Evolutionary conservation across 2,329 filamentous ascomycete species (phyloP).

Genomic region (Aspergillus tamarii): DNA sequence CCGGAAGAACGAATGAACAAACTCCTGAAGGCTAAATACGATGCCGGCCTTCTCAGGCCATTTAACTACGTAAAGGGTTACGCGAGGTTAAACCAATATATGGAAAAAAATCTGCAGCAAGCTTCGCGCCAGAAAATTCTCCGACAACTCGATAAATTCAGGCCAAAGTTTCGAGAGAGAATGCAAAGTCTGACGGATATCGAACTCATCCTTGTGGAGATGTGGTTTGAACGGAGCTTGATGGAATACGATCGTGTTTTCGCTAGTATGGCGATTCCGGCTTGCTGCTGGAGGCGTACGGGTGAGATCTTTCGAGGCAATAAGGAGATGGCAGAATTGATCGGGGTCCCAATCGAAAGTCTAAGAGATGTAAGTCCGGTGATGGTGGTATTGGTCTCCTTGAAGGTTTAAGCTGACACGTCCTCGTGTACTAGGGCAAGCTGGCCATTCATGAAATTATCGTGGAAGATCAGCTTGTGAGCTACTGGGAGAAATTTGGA

Average conservation of each 20-base stretch:
- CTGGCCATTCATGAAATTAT: conserved; percentile 95
- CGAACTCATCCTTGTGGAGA: conserved; percentile 91
- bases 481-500: conserved; percentile 99
- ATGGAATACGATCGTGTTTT: conserved; percentile 99
- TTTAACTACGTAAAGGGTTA: conserved; percentile 99
- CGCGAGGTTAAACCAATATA: conserved; percentile 83
- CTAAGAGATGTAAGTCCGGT: conserved; percentile 76
- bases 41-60: conserved; percentile 89
- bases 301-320: conserved; percentile 97
- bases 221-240: conserved; percentile 97
- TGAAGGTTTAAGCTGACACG: conserved; percentile 8
- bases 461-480: conserved; percentile 89
- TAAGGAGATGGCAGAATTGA: conserved; percentile 97
- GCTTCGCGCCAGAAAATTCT: conserved; percentile 87
- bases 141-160: conserved; percentile 86
- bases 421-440: conserved; percentile 67
- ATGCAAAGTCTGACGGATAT: conserved; percentile 91
- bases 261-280: conserved; percentile 97
- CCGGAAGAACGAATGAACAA: conserved; percentile 96
- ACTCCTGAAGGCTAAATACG: conserved; percentile 91
- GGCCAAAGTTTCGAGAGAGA: conserved; percentile 94
- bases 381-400: background rate
- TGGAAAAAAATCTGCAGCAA: conserved; percentile 83
- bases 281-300: conserved; percentile 94
- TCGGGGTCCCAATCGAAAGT: conserved; percentile 87